Evolutionary conservation across 2,329 filamentous ascomycete species (phyloP), one percentile per base, ranked within the genome.

Genomic region (Phialophora expanda): DNA sequence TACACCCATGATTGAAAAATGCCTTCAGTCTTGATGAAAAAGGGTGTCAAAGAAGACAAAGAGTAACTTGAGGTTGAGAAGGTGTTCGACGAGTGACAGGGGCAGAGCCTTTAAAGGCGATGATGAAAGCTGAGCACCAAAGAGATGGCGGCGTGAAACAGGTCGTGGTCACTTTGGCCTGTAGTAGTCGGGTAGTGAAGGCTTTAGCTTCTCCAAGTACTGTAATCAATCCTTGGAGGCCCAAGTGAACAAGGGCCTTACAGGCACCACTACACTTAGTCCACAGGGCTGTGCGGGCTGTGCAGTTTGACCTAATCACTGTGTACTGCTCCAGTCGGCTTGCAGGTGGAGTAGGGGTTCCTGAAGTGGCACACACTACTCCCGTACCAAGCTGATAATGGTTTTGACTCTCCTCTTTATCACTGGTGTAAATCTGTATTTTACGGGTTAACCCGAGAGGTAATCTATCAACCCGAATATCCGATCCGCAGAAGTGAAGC

Each of bases 1-100:
- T 72, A 73, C 72, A 69, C 72, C 72, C 72, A 73, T 73, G 51
- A 28, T 61, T 67, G 59, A 41, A 48, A n/a, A 44, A 28, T 58
- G 55, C 34, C 48, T 56, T 44, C 22, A 38, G 46, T n/a, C 30
- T 56, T 48, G 32, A 56, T 50, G 28, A 26, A 28, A 14, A 30
- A 50, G 41, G 1, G 22, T 51, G n/a, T 61, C 34, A 48, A 54
- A 44, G 48, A 17, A 20, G 20, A 20, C 17, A 48, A 24, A 34
- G 28, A 32, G 28, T n/a, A 20, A 48, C 55, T 38, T 8, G n/a
- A 38, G 50, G 51, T 50, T 54, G 48, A 41, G 32, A 53, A 56
- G 24, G 51, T 26, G 61, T n/a, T 30, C 14, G 46, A 28, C 11
- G 17, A 17, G 7, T 22, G 30, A 20, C 55, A 57, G 20, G 55